Evolutionary conservation across 1,284 basidiomycete species (phyloP).

Genomic region (Fomes fomentarius): DNA sequence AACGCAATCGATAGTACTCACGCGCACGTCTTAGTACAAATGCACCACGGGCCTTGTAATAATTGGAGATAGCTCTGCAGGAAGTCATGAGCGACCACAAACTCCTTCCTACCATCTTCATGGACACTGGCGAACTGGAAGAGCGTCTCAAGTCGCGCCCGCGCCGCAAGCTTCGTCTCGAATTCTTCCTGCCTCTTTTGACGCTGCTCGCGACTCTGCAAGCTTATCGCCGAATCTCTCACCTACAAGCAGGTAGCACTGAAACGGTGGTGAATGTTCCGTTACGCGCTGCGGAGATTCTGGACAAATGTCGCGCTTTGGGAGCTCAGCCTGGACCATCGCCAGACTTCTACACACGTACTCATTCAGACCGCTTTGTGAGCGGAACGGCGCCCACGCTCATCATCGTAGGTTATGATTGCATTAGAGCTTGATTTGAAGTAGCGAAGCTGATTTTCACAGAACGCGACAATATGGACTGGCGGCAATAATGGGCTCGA

Average conservation of each 20-base stretch:
- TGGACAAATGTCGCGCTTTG: constrained; percentile 45
- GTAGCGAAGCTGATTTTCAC: constrained; percentile 35
- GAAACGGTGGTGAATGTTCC: constrained; percentile 17
- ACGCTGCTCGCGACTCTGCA: not conserved
- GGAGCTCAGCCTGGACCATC: constrained; percentile 44
- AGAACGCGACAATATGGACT: constrained; percentile 70
- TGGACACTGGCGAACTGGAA: too few species aligned
- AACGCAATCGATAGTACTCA: too few species aligned
- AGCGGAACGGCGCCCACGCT: constrained; percentile 60
- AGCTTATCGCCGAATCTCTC: not conserved
- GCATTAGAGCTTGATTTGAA: too few species aligned
- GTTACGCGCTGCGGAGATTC: constrained; percentile 30
- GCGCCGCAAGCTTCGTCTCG: not conserved
- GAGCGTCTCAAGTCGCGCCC: too few species aligned
- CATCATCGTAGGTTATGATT: constrained; percentile 30
- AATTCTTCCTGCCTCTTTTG: not conserved
- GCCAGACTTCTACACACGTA: constrained; percentile 50
- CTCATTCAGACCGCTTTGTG: constrained; percentile 68
- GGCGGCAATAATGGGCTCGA: constrained; percentile 55
- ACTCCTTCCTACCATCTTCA: too few species aligned
- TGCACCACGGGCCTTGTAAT: too few species aligned
- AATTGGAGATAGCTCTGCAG: too few species aligned
- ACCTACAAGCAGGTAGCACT: too few species aligned
- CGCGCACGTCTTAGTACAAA: too few species aligned
- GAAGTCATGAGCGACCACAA: too few species aligned